Conservation (phyloP, 148 eudicot species). For the Dysphania ambrosioides region DNA sequence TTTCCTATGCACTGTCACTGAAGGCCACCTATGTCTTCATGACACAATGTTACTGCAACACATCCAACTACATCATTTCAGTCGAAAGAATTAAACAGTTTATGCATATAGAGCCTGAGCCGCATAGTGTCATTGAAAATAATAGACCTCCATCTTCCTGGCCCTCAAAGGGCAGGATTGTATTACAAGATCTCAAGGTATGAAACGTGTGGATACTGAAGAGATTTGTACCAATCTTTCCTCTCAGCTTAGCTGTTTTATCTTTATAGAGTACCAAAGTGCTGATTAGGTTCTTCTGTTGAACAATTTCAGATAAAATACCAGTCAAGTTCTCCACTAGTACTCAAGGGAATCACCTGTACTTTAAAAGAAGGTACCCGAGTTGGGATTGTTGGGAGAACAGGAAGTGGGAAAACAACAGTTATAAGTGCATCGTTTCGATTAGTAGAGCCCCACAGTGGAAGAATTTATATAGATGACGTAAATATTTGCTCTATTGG, state of each 20-base stretch:
- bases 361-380: slow-evolving; percentile 45
- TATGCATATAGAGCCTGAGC: neutral
- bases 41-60: neutral
- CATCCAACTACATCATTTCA: neutral
- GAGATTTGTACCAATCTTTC: neutral
- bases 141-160: neutral
- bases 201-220: neutral
- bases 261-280: neutral
- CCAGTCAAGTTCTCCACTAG: slow-evolving; percentile 34
- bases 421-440: slow-evolving; percentile 32
- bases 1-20: neutral
- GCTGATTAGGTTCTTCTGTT: neutral
- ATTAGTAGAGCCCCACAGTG: slow-evolving; percentile 54
- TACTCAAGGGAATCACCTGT: slow-evolving; percentile 66
- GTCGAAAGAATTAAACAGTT: neutral
- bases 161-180: neutral
- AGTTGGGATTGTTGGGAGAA: slow-evolving; percentile 70
- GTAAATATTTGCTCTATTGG: slow-evolving; percentile 58
- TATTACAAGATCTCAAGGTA: neutral
- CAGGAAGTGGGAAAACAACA: slow-evolving; percentile 75
- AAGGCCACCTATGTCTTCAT: neutral
- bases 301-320: neutral
- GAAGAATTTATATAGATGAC: slow-evolving; percentile 49
- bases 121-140: neutral
- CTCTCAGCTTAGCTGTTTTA: neutral